Base-by-base conservation (phyloP, 352 stramenopile genomes). In the Thraustochytrium sp. region DNA sequence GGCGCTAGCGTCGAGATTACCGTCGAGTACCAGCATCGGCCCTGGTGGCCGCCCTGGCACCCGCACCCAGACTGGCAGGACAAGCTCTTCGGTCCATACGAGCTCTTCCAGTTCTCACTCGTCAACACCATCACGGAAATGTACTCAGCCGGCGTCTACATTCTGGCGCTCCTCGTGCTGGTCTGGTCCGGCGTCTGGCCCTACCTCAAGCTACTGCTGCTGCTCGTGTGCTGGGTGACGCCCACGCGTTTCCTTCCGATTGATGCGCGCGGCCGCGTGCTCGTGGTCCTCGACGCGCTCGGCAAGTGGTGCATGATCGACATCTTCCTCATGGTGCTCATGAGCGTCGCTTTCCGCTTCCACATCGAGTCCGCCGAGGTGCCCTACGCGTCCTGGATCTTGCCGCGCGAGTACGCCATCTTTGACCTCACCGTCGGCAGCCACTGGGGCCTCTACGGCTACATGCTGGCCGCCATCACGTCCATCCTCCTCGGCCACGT, bases 291-390 rank as follows among this genome's bases (percentile, higher is more conserved):
- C 16, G 90, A 94, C 82, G 85, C 86, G 3, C 76, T 94, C 1
- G 89, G 89, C 44, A 93, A 93, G 82, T 94, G 91, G 84, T 91
- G 88, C 29, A 85, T 94, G 23, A 90, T 94, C 37, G 90, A 94
- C 86, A 89, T 87, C 9, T 94, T 89, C 76, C 89, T 94, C 2
- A 82, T 94, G 38, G 89, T 92, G n/a, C 80, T 94, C 29, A 91
- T 93, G 87, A 86, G 92, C 75, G 90, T 94, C 16, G 87, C 89
- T 23, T 94, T 94, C 78, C 87, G 89, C 56, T 92, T 92, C 73
- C 88, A 92, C 62, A 76, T 93, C 46, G 29, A 46, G 2, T 51
- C 75, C 2, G 46, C 64, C 23, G 51, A 55, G 23, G 13, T 56
- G 2, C 51, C 42, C 3, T 37, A 56, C 34, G 26, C 34, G 3